phyloP scores from a whole-genome alignment of 2,329 filamentous ascomycete species.

The Geosmithia flava region DNA sequence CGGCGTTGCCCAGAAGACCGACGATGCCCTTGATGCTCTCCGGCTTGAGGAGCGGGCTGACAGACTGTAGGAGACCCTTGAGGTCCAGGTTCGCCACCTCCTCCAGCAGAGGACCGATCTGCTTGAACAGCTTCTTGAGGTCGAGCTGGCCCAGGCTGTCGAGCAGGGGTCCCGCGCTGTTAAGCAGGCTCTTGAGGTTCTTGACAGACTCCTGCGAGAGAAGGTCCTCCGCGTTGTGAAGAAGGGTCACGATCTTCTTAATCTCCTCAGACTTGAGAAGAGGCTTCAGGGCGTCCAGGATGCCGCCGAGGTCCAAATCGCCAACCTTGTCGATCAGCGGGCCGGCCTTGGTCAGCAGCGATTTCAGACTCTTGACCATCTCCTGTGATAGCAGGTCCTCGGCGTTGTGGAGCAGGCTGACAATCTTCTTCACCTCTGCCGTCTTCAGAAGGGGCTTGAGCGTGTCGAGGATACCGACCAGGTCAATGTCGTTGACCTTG shows the following conservation, averaged over 20 bases:
- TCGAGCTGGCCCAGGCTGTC: conserved; percentile 16
- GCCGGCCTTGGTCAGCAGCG: conserved; percentile 13
- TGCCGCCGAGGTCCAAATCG: conserved; percentile 5
- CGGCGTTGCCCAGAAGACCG: conserved; percentile 21
- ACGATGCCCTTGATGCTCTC: conserved; percentile 19
- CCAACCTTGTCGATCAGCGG: conserved; percentile 12
- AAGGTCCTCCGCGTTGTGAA: conserved; percentile 22
- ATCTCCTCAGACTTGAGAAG: conserved; percentile 16
- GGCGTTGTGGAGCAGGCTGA: conserved; percentile 19
- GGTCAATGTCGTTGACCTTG: conserved; percentile 17
- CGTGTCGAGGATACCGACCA: conserved; percentile 13
- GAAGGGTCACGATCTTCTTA: conserved; percentile 18
- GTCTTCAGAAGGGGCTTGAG: conserved; percentile 16
- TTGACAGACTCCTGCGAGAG: conserved; percentile 25
- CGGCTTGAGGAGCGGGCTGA: conserved; percentile 21
- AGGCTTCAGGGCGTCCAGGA: conserved; percentile 10
- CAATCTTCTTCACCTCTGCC: conserved; percentile 21
- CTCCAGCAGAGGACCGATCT: conserved; percentile 16
- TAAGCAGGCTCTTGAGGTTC: conserved; percentile 13
- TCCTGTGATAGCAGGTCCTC: conserved; percentile 13
- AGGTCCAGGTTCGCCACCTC: conserved; percentile 18
- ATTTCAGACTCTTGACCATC: conserved; percentile 11
- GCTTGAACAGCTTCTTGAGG: conserved; percentile 13
- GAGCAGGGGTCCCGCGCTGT: conserved; percentile 15
- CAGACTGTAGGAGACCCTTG: conserved; percentile 16